Base-by-base conservation (phyloP, 1,139 yeast species). In the Geotrichum restrictum region DNA sequence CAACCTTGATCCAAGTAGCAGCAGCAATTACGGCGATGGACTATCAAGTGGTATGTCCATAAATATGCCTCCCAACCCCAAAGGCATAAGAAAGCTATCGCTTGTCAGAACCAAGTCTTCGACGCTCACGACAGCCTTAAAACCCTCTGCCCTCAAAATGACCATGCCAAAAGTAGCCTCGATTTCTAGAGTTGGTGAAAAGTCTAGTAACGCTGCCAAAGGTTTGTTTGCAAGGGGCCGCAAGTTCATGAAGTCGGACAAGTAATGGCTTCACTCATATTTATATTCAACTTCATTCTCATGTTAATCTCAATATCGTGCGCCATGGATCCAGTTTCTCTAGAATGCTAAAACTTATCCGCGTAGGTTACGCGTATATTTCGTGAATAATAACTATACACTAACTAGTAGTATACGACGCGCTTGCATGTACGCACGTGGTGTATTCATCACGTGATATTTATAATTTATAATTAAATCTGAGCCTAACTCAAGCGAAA, bases 171-270 rank as follows among this genome's bases (percentile, higher is more conserved):
- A 40, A 34, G 37, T 34, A 8, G 37, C 18, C n/a, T 24, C 29
- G 8, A 24, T 24, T 8, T 34, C 37, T 34, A 62, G 63, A 46
- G 67, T 68, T 11, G 69, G 71, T 2, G 71, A 66, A 52, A 66
- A 66, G 59, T 58, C 66, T 7, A 52, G 64, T 39, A 63, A 60
- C 56, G 62, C 60, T 43, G 71, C 72, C 16, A 63, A 64, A 55
- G 68, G 69, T 19, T 57, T 69, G 45, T 62, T 69, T 55, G 70
- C 70, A 21, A 63, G 62, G 54, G 69, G 68, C 34, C 59, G 59
- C 49, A 64, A 63, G 57, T 55, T 67, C 21, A 60, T 64, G 46
- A 56, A 59, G 45, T 45, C 60, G 10, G 6, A 21, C 3, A 37
- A 37, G 10, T 18, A 37, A 11, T 32, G 16, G 8, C 2, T 2